phyloP scores from a whole-genome alignment of 345 rosid species.

The Geranium rotundifolium region DNA sequence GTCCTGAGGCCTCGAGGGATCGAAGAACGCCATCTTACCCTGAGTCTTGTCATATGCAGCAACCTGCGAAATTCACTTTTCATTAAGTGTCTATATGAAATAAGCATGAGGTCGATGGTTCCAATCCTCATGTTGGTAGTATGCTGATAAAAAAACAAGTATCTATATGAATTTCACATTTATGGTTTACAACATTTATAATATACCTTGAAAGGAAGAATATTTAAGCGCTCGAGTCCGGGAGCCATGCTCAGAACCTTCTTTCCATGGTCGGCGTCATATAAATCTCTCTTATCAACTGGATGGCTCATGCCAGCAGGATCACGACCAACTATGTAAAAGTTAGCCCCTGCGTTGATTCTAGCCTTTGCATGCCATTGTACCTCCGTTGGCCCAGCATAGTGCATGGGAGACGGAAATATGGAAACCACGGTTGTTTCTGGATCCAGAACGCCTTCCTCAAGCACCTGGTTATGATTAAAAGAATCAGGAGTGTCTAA shows the following conservation, averaged over 20 bases:
- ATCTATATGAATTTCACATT: no score
- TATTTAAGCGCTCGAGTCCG: constrained; percentile 87
- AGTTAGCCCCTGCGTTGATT: no score
- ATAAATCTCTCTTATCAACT: constrained; percentile 77
- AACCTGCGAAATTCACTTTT: constrained; percentile 37
- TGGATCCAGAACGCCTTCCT: constrained; percentile 98
- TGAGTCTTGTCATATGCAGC: constrained; percentile 91
- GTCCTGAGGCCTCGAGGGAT: constrained; percentile 82
- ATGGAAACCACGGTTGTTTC: constrained; percentile 12
- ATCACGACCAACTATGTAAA: no score
- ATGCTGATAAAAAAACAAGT: no score
- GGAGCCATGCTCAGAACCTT: constrained; percentile 95
- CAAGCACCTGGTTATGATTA: constrained; percentile 51
- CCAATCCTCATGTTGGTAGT: no score
- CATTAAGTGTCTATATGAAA: no score
- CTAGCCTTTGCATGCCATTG: no score
- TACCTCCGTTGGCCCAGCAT: no score
- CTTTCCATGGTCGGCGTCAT: constrained; percentile 98
- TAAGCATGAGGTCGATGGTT: no score
- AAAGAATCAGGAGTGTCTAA: background rate
- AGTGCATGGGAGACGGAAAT: no score
- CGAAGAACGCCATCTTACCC: constrained; percentile 97
- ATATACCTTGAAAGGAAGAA: constrained; percentile 93
- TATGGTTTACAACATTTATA: no score
- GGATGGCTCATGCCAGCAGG: constrained; percentile 7